A percentile compares a stretch with the other conserved stretches of the same genome.
phyloP scores from a whole-genome alignment of 2,329 filamentous ascomycete genomes.

The Xylaria digitata region DNA sequence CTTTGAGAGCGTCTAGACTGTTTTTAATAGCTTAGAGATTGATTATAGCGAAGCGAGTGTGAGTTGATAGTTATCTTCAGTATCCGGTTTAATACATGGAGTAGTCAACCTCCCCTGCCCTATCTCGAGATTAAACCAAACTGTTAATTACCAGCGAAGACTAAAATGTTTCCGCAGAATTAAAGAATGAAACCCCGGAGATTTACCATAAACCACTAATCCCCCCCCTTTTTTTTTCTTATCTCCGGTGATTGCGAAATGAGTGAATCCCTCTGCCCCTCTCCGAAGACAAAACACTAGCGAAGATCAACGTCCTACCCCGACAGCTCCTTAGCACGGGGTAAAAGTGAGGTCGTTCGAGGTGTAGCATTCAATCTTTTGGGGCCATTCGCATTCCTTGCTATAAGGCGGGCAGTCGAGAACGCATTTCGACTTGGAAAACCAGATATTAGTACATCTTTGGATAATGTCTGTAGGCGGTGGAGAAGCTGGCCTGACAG shows the following conservation, averaged over 20 bases:
- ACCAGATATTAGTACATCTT: constrained; percentile 4
- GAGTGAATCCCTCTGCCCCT: not conserved
- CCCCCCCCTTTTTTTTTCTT: no score
- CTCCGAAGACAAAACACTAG: not conserved
- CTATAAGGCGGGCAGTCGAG: constrained; percentile 38
- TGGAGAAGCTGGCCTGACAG: not conserved
- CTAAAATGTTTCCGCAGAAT: no score
- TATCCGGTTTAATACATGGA: no score
- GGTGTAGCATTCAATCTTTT: constrained; percentile 17
- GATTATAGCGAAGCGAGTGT: not conserved
- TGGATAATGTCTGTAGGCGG: not conserved
- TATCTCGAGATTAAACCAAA: no score
- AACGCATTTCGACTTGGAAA: constrained; percentile 27
- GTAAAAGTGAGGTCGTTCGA: constrained; percentile 25
- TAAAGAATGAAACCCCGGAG: not conserved
- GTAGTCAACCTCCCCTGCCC: no score
- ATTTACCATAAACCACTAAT: not conserved
- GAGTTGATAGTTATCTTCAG: no score
- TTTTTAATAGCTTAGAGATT: not conserved
- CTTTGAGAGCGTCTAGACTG: no score
- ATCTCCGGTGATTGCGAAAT: not conserved
- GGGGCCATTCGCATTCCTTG: constrained; percentile 40
- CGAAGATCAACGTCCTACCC: no score
- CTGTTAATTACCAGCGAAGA: no score
- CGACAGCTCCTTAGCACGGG: constrained; percentile 14